These are phyloP conservation scores for Hawksworthiomyces lignivorus DNA, from an alignment of 2,329 filamentous ascomycete genomes.

Conservation along the genomic window DNA sequence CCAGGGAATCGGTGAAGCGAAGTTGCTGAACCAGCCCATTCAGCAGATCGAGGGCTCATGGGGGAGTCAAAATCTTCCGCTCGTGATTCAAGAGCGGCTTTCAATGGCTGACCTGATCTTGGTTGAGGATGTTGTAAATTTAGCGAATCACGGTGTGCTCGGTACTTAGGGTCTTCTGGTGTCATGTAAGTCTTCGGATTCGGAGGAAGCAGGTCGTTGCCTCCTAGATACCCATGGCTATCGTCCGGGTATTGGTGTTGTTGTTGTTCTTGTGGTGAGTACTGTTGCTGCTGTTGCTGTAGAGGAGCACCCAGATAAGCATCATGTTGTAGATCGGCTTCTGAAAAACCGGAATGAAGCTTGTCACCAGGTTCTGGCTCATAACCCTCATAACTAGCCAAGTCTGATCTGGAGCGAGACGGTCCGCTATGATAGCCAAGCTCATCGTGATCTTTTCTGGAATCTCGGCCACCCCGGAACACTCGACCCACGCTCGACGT, in stretches of 20 bases:
- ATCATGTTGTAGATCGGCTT: constrained; percentile 36
- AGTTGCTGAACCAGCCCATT: constrained; percentile 55
- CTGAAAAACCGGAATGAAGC: constrained; percentile 48
- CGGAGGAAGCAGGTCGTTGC: constrained; percentile 20
- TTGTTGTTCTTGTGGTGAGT: not conserved
- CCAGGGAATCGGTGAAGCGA: constrained; percentile 47
- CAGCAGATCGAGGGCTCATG: constrained; percentile 51
- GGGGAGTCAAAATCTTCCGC: constrained; percentile 60
- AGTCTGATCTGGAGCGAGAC: constrained; percentile 74
- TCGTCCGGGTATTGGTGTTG: not conserved
- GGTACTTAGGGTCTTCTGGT: constrained; percentile 68
- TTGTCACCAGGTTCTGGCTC: constrained; percentile 54
- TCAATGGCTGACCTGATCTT: constrained; percentile 64
- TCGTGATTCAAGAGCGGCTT: constrained; percentile 62
- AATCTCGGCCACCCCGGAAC: constrained; percentile 60
- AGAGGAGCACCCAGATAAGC: constrained; percentile 17
- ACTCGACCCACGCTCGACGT: constrained; percentile 77
- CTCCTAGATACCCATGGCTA: constrained; percentile 4
- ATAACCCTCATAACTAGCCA: constrained; percentile 60
- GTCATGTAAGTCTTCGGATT: constrained; percentile 48
- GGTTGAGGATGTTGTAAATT: constrained; percentile 77
- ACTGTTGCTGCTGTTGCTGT: constrained; percentile 5
- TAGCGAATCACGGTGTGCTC: constrained; percentile 71
- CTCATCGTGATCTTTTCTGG: constrained; percentile 53
- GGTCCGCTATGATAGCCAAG: constrained; percentile 23